Conservation (phyloP, 2,329 filamentous ascomycete species). For the Trichoderma sp. region DNA sequence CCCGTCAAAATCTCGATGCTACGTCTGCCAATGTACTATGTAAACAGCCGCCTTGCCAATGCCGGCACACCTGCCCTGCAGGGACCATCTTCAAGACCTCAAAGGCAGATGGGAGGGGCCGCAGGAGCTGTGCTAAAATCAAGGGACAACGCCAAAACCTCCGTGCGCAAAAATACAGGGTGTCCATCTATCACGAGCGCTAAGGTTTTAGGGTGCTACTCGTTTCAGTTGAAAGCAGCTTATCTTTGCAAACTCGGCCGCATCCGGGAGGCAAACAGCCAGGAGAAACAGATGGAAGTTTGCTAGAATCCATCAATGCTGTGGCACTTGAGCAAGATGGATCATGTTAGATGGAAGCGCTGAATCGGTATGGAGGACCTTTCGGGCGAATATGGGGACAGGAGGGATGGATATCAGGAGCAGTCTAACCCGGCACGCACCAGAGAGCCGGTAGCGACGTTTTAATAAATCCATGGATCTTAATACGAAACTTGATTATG, state of each 20-base stretch:
- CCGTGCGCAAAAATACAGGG: neutral
- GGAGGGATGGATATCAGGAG: neutral
- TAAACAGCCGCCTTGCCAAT: neutral
- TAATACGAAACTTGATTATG: neutral
- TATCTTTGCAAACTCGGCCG: neutral
- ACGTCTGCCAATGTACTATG: conserved; percentile 5
- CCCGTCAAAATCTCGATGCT: neutral
- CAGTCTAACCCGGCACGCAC: neutral
- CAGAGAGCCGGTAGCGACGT: neutral
- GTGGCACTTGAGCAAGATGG: neutral
- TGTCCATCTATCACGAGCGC: conserved; percentile 8
- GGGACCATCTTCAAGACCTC: neutral
- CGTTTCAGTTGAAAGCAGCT: conserved; percentile 3
- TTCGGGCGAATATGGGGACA: neutral
- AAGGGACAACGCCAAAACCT: neutral
- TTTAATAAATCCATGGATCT: neutral
- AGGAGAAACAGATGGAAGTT: neutral
- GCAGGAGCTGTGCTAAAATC: neutral
- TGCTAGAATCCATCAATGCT: neutral
- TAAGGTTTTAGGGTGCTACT: conserved; percentile 3
- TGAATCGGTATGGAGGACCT: too few relatives aligned
- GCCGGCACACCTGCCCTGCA: neutral
- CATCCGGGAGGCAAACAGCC: neutral
- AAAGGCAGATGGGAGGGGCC: neutral
- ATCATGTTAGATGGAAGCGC: neutral